These are phyloP conservation scores for Diophrys sp. DNA, from an alignment of 73 alveolate genomes.

Conservation along the genomic window DNA sequence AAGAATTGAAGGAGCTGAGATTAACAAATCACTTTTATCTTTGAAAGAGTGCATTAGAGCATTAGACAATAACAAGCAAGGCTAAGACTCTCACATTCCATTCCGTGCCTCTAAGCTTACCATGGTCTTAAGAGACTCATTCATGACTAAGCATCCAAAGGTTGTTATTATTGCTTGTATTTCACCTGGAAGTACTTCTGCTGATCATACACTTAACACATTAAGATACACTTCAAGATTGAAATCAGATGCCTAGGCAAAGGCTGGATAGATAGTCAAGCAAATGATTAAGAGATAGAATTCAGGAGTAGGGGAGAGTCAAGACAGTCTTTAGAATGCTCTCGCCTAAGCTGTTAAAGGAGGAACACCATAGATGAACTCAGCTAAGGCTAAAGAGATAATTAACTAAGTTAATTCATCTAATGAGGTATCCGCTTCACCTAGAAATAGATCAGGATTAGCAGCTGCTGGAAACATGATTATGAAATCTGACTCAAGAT, in stretches of 20 bases:
- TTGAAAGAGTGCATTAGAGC: slow-evolving; percentile 98
- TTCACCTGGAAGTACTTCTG: slow-evolving; percentile 90
- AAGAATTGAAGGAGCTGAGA: slow-evolving; percentile 97
- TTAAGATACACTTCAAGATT: slow-evolving; percentile 77
- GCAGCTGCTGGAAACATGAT: background rate
- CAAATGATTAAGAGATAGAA: background rate
- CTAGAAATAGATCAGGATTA: background rate
- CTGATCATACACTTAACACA: slow-evolving; percentile 96
- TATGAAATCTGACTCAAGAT: too few relatives aligned
- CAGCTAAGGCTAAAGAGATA: background rate
- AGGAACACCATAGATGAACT: background rate
- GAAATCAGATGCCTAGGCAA: slow-evolving; percentile 12
- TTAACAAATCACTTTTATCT: slow-evolving; percentile 93
- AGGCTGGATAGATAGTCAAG: background rate
- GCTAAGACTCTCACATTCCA: slow-evolving; percentile 93
- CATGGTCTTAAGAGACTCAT: slow-evolving; percentile 95
- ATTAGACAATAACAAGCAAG: slow-evolving; percentile 63
- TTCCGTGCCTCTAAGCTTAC: slow-evolving; percentile 98
- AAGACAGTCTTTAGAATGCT: background rate
- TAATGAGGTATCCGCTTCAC: background rate
- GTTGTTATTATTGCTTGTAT: slow-evolving; percentile 97
- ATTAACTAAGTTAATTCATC: too few relatives aligned
- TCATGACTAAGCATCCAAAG: slow-evolving; percentile 83
- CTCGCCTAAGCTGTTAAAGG: background rate
- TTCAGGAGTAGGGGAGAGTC: background rate